Evolutionary conservation across 2,329 filamentous ascomycete genomes (phyloP).

Genomic region (Polytolypa hystricis): DNA sequence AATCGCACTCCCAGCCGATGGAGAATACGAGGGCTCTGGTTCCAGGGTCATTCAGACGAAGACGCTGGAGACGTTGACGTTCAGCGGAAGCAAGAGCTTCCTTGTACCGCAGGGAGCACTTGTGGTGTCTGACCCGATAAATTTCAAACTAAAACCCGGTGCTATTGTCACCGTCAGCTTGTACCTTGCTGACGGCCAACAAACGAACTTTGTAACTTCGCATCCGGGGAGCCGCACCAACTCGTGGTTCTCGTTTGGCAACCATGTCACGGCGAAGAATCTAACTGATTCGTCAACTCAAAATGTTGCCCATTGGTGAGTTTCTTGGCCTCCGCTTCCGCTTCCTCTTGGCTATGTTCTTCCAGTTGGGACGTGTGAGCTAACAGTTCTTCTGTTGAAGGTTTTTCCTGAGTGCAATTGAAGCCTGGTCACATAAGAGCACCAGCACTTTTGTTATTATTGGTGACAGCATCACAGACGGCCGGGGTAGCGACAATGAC

Average conservation of each 20-base stretch:
- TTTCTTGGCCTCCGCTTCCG: neutral
- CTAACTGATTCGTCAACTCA: constrained; percentile 30
- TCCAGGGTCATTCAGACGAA: constrained; percentile 41
- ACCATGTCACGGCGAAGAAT: constrained; percentile 41
- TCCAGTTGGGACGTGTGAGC: constrained; percentile 4
- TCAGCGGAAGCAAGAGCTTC: constrained; percentile 42
- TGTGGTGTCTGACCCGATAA: constrained; percentile 50
- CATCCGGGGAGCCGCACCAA: constrained; percentile 56
- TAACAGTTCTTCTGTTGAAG: constrained; percentile 30
- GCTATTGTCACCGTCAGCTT: constrained; percentile 48
- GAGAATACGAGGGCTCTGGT: constrained; percentile 41
- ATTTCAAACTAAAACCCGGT: constrained; percentile 41
- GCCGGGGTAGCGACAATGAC: constrained; percentile 49
- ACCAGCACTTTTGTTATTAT: constrained; percentile 44
- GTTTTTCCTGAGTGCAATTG: constrained; percentile 50
- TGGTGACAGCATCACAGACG: constrained; percentile 56
- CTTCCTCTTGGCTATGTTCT: neutral
- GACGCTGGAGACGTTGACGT: constrained; percentile 46
- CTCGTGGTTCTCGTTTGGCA: constrained; percentile 48
- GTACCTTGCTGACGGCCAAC: constrained; percentile 48
- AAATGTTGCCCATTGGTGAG: constrained; percentile 34
- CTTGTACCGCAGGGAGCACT: constrained; percentile 47
- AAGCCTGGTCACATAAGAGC: constrained; percentile 40
- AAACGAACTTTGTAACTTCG: constrained; percentile 46
- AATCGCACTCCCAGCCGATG: constrained; percentile 40